Evolutionary conservation across 106 monocot genomes (phyloP), one percentile per base, ranked within the genome.

Genomic region (Amphibolis antarctica): DNA sequence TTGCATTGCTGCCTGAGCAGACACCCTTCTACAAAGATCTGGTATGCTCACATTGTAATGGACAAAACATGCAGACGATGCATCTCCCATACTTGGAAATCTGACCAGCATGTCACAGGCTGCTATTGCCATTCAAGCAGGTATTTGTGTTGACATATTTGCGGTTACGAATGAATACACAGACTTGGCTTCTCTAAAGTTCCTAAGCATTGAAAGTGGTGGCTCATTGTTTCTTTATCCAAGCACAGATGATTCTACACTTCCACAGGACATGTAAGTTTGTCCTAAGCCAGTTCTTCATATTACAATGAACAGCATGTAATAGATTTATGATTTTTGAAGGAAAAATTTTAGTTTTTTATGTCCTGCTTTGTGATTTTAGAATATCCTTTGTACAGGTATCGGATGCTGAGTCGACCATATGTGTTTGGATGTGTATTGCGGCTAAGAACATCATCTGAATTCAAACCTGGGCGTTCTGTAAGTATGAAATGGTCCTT

Each of bases 191-290:
- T 98, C 98, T 22, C 74, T 98, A 19, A 98, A 98, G 30, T 98
- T 87, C 85, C 62, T 98, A 29, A 98, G 98, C 77, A 98, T 91
- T 49, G 84, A 98, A 55, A 98, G 98, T 73, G 98, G 98, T 70
- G 98, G 98, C 46, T 98, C 90, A 48, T 83, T 98, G 75, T 88
- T 98, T 81, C 65, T 87, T 27, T 91, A 98, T 79, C 58, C 82
- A 59, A 87, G 69, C 69, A 91, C 87, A 23, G 98, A 98, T 65
- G 98, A 98, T 64, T 98, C 98, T 52, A 98, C 98, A 51, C 89
- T 98, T 80, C 98, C 98, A 60, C 98, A 98, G 74, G 98, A 98
- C 71, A 88, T 98, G 98, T 96, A 80, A 76, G 90, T 69, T 48
- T 28, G 17, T 61, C 29, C 13, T 61, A 1, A 17, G 3, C 12